These are phyloP conservation scores for Penicillium glabrum DNA, from an alignment of 2,329 filamentous ascomycete species.

Conservation along the genomic window DNA sequence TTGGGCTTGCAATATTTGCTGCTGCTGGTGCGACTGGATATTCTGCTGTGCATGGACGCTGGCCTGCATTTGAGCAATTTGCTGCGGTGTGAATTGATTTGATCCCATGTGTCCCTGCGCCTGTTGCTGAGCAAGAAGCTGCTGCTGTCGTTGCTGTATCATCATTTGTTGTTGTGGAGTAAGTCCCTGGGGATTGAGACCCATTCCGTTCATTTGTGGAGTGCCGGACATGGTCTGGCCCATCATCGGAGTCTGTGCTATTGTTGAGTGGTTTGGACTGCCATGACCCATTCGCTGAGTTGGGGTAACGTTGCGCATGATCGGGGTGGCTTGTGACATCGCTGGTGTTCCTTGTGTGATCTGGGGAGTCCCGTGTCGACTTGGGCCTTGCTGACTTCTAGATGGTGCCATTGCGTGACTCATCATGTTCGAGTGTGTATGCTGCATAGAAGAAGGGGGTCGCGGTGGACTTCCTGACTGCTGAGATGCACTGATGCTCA, in stretches of 20 bases:
- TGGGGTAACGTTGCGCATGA: slow-evolving; percentile 49
- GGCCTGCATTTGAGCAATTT: slow-evolving; percentile 43
- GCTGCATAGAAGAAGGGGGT: slow-evolving; percentile 48
- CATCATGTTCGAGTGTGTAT: slow-evolving; percentile 48
- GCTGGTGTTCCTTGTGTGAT: slow-evolving; percentile 48
- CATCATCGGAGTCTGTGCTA: slow-evolving; percentile 48
- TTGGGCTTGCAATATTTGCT: slow-evolving; percentile 38
- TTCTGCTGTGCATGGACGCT: slow-evolving; percentile 49
- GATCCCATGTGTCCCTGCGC: slow-evolving; percentile 37
- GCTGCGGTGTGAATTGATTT: slow-evolving; percentile 41
- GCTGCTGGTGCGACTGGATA: slow-evolving; percentile 41
- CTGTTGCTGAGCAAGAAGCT: slow-evolving; percentile 32
- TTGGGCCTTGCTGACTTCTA: slow-evolving; percentile 47
- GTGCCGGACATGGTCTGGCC: slow-evolving; percentile 42
- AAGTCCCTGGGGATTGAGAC: slow-evolving; percentile 39
- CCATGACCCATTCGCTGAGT: slow-evolving; percentile 48
- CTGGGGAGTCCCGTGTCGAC: slow-evolving; percentile 50
- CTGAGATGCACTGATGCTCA: slow-evolving; percentile 48
- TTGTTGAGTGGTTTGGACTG: slow-evolving; percentile 44
- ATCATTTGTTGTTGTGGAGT: slow-evolving; percentile 43
- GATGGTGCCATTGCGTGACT: slow-evolving; percentile 46
- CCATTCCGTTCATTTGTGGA: slow-evolving; percentile 39
- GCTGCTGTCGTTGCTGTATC: slow-evolving; percentile 39
- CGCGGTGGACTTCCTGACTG: slow-evolving; percentile 48
- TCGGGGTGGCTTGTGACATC: slow-evolving; percentile 48